These are phyloP conservation scores for Gaeumannomyces sp. DNA, from an alignment of 2,329 filamentous ascomycete genomes.

Conservation along the genomic window DNA sequence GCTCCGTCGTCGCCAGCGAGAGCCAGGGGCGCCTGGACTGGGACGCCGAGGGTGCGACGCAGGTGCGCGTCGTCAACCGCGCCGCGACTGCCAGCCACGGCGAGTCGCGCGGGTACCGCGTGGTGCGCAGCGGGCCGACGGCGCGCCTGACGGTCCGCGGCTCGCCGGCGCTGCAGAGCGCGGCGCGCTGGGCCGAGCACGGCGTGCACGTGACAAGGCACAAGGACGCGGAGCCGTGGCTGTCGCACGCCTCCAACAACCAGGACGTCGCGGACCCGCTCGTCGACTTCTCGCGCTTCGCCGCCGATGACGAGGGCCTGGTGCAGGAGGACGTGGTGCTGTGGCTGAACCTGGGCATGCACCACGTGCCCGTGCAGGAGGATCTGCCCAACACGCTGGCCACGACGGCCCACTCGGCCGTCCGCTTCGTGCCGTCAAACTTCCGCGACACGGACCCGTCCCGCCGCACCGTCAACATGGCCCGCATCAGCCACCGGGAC, in stretches of 20 bases:
- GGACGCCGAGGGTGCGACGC: conserved; percentile 37
- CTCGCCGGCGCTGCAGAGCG: conserved; percentile 37
- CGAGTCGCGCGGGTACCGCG: conserved; percentile 44
- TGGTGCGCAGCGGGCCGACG: conserved; percentile 32
- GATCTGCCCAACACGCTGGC: conserved; percentile 49
- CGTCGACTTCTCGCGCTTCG: conserved; percentile 43
- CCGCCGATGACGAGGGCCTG: conserved; percentile 36
- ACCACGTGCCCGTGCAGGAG: conserved; percentile 49
- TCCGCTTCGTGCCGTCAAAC: conserved; percentile 38
- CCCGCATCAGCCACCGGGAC: conserved; percentile 26
- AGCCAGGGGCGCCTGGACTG: conserved; percentile 40
- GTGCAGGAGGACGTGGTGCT: conserved; percentile 41
- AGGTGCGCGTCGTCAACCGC: conserved; percentile 46
- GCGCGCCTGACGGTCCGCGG: conserved; percentile 42
- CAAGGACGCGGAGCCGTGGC: conserved; percentile 45
- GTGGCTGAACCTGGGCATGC: conserved; percentile 49
- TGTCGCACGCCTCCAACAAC: conserved; percentile 38
- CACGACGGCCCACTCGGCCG: conserved; percentile 37
- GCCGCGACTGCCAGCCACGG: conserved; percentile 32
- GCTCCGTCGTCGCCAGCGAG: conserved; percentile 35
- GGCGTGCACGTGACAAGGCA: conserved; percentile 44
- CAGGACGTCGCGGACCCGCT: conserved; percentile 39
- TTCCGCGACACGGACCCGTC: conserved; percentile 35
- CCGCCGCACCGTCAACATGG: conserved; percentile 32
- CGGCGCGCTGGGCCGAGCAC: conserved; percentile 42